Evolutionary conservation across 2,329 filamentous ascomycete species (phyloP).

Genomic region (Pseudogymnoascus sp.): DNA sequence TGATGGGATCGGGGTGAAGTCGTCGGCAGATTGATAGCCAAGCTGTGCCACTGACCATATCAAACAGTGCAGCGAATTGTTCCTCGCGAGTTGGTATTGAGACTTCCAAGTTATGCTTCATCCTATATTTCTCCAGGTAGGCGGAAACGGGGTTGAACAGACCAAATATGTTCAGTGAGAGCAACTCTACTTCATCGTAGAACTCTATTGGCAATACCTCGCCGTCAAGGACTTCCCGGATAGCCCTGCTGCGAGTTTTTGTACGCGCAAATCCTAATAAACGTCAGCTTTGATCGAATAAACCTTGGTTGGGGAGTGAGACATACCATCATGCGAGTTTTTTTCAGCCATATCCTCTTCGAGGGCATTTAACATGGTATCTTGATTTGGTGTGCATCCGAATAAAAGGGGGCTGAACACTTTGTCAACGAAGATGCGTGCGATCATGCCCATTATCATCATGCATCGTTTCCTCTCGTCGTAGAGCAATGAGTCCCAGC

Average conservation of each 20-base stretch:
- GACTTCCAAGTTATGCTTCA: neutral
- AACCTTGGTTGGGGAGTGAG: neutral
- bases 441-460: neutral
- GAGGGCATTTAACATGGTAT: neutral
- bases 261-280: neutral
- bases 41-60: neutral
- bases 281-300: neutral
- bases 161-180: neutral
- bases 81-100: neutral
- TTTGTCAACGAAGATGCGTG: neutral
- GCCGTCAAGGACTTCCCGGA: neutral
- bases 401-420: conserved; percentile 1
- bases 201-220: neutral
- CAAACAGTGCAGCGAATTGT: neutral
- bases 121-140: neutral
- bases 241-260: neutral
- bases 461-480: neutral
- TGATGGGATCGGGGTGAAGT: neutral
- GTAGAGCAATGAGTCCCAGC: neutral
- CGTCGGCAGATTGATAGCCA: neutral
- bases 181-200: neutral
- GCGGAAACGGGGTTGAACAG: neutral
- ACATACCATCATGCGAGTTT: neutral
- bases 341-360: neutral
- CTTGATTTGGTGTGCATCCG: neutral